phyloP scores from a whole-genome alignment of 2,329 filamentous ascomycete genomes.

The Colletotrichum falcatum region DNA sequence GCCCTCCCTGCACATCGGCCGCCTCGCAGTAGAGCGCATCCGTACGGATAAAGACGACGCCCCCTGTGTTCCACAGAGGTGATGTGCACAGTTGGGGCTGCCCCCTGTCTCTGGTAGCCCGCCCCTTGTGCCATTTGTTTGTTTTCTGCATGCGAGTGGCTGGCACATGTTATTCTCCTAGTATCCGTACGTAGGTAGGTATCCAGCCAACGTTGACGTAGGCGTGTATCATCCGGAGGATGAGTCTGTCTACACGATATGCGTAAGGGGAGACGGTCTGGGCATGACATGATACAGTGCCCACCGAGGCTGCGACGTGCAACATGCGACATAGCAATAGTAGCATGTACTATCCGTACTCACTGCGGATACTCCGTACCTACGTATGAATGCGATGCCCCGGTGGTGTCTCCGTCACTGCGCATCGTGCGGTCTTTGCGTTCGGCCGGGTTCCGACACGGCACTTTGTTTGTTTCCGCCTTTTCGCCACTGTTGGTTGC shows the following conservation, averaged over 20 bases:
- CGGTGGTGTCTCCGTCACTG: background rate
- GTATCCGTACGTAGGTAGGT: no score
- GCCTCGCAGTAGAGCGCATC: no score
- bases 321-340: background rate
- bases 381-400: no score
- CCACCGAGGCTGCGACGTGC: no score
- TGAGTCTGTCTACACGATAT: no score
- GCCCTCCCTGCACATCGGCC: background rate
- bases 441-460: slow-evolving; percentile 29
- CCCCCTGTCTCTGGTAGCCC: slow-evolving; percentile 3
- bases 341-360: no score
- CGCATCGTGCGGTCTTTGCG: slow-evolving; percentile 5
- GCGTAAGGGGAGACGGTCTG: no score
- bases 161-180: slow-evolving; percentile 12
- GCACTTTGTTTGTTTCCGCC: background rate
- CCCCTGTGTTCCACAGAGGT: background rate
- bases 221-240: background rate
- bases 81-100: background rate
- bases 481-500: background rate
- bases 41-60: no score
- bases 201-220: background rate
- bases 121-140: slow-evolving; percentile 11
- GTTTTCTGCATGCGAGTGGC: slow-evolving; percentile 23
- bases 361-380: no score
- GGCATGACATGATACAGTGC: slow-evolving; percentile 3